Base-by-base conservation (phyloP, 2,329 filamentous ascomycete genomes). In the Phoma sp. region DNA sequence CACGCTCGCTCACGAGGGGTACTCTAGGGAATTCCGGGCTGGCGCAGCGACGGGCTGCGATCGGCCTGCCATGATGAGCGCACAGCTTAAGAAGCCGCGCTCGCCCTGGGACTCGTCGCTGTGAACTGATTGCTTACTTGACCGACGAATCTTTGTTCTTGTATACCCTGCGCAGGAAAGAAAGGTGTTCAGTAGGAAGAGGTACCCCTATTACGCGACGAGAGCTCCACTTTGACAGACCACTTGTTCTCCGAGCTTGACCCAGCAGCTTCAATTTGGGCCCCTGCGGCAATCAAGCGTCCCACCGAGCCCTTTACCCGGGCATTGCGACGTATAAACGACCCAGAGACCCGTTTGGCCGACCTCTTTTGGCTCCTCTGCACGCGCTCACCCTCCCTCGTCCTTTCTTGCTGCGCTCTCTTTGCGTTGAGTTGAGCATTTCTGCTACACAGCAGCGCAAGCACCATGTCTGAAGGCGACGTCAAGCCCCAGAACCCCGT, bases 401-500 rank as follows among this genome's bases (percentile, higher is more conserved):
- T 32, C 33, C 47, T 54, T 6, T 24, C 22, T 24, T 6, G 17
- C 17, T 17, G 17, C 17, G 17, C 17, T 17, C 17, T 17, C 17
- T 17, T 17, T 17, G 17, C 17, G 17, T 17, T 17, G 17, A 17
- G 17, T 17, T 17, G 40, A 43, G 35, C 48, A 35, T 51, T 41
- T 27, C 40, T 47, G 29, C 13, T 33, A 6, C 12, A 29, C 41
- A 29, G 45, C 44, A 13, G 48, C 55, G 58, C 49, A 22, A 48
- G 39, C 62, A 64, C 46, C 58, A 81, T 81, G 78, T 80, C 78
- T 59, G 78, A 81, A 63, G 78, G 78, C 58, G 58, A 71, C 46
- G 68, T 72, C 35, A 72, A 76, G 64, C 77, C 77, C 29, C 38
- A 49, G 49, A 51, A 51, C 48, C 67, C 70, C 24, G 87, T 90